Conservation (phyloP, 1,284 basidiomycete genomes). For the Baeospora myosura region DNA sequence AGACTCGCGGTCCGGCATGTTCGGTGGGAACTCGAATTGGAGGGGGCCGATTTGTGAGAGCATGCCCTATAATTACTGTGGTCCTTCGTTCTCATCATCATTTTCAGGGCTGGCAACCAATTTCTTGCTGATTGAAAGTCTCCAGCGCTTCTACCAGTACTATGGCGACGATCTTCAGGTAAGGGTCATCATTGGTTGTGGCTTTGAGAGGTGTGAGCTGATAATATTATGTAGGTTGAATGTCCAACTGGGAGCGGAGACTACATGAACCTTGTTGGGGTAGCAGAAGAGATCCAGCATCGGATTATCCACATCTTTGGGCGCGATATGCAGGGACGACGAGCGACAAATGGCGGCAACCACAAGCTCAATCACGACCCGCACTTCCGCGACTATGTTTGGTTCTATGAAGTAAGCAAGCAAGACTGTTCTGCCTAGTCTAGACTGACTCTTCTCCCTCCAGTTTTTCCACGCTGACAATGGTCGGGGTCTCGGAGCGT, state of each 20-base stretch:
- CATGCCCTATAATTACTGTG: neutral
- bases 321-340: constrained; percentile 76
- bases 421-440: neutral
- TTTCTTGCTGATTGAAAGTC: constrained; percentile 87
- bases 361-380: constrained; percentile 85
- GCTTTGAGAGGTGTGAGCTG: constrained; percentile 4
- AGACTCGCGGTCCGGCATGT: constrained; percentile 95
- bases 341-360: constrained; percentile 90
- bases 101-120: constrained; percentile 83
- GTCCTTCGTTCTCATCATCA: neutral
- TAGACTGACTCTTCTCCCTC: constrained; percentile 7
- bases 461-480: constrained; percentile 94
- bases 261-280: constrained; percentile 88
- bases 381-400: constrained; percentile 94
- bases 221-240: constrained; percentile 51
- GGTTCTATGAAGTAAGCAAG: constrained; percentile 79
- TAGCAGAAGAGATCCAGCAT: constrained; percentile 96
- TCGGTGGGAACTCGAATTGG: constrained; percentile 98
- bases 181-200: constrained; percentile 1
- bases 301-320: constrained; percentile 96
- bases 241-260: constrained; percentile 95
- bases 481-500: constrained; percentile 89
- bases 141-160: constrained; percentile 96
- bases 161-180: constrained; percentile 81
- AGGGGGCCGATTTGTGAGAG: constrained; percentile 75